A percentile compares a stretch with the other conserved stretches of the same genome.
Conservation (phyloP, 768 basidiomycete genomes). For the Suillus hirtellus region DNA sequence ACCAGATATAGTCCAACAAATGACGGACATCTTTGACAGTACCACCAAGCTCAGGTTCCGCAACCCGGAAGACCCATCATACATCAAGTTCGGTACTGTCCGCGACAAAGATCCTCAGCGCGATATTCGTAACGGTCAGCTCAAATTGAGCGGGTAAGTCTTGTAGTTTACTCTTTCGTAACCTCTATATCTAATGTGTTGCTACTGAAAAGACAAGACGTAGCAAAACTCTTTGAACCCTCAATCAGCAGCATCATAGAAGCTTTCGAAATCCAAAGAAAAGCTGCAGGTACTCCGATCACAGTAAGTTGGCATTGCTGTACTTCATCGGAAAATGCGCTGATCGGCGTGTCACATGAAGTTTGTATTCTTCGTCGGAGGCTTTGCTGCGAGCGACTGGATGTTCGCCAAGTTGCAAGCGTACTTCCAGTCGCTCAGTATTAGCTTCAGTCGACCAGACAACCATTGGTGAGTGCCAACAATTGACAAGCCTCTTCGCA, state of each 20-base stretch:
- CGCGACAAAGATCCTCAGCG: conserved; percentile 39
- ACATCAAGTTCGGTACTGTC: conserved; percentile 42
- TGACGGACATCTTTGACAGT: conserved; percentile 40
- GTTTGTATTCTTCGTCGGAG: conserved; percentile 53
- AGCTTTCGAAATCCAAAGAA: conserved; percentile 35
- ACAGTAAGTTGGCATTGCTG: conserved; percentile 26
- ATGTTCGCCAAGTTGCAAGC: conserved; percentile 44
- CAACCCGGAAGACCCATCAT: conserved; percentile 37
- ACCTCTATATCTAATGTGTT: not conserved
- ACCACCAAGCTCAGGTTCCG: conserved; percentile 47
- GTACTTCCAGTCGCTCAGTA: conserved; percentile 37
- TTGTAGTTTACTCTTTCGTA: not conserved
- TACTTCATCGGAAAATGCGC: not conserved
- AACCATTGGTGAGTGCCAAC: conserved; percentile 48
- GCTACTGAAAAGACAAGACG: conserved; percentile 31
- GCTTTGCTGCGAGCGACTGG: conserved; percentile 53
- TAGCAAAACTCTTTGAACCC: conserved; percentile 45
- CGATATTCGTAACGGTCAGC: conserved; percentile 41
- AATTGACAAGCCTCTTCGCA: not conserved
- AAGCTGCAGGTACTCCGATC: conserved; percentile 32
- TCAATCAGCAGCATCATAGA: conserved; percentile 39
- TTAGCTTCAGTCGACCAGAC: conserved; percentile 51
- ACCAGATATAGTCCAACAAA: conserved; percentile 36
- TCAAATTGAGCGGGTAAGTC: conserved; percentile 39
- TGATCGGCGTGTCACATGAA: conserved; percentile 10